Evolutionary conservation across 768 basidiomycete genomes (phyloP).

Genomic region (Holtermannia corniformis): DNA sequence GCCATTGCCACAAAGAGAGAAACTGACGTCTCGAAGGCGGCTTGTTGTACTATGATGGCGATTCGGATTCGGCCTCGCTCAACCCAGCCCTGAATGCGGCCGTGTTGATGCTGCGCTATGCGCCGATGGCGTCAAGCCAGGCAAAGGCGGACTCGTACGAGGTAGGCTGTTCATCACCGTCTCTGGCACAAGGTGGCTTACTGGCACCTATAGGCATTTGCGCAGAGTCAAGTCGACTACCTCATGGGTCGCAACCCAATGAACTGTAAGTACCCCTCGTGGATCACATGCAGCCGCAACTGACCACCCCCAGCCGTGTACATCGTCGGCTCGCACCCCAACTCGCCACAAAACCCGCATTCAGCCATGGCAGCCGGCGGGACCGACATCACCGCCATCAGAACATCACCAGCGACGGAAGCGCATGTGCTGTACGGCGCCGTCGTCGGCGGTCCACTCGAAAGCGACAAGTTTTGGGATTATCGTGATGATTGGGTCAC

Average conservation of each 20-base stretch:
- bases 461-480: conserved; percentile 66
- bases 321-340: conserved; percentile 78
- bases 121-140: conserved; percentile 57
- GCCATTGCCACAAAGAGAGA: background rate
- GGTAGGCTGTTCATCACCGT: conserved; percentile 42
- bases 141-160: conserved; percentile 55
- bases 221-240: conserved; percentile 69
- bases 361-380: conserved; percentile 83
- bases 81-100: conserved; percentile 83
- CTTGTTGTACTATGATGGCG: conserved; percentile 68
- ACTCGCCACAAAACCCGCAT: conserved; percentile 83
- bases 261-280: conserved; percentile 54
- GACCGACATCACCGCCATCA: conserved; percentile 56
- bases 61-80: conserved; percentile 62
- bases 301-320: conserved; percentile 54
- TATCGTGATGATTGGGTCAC: conserved; percentile 83
- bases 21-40: conserved; percentile 51
- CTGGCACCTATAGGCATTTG: conserved; percentile 51
- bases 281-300: conserved; percentile 1
- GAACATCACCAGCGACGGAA: conserved; percentile 61
- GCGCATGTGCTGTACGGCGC: conserved; percentile 77
- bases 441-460: conserved; percentile 76
- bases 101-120: conserved; percentile 70
- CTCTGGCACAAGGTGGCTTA: background rate
- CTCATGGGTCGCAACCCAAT: conserved; percentile 80